Percentiles rank a stretch among this genome's conserved stretches.
These are phyloP conservation scores for Chlorencoelia australis DNA, from an alignment of 2,329 filamentous ascomycete species.

Conservation along the genomic window DNA sequence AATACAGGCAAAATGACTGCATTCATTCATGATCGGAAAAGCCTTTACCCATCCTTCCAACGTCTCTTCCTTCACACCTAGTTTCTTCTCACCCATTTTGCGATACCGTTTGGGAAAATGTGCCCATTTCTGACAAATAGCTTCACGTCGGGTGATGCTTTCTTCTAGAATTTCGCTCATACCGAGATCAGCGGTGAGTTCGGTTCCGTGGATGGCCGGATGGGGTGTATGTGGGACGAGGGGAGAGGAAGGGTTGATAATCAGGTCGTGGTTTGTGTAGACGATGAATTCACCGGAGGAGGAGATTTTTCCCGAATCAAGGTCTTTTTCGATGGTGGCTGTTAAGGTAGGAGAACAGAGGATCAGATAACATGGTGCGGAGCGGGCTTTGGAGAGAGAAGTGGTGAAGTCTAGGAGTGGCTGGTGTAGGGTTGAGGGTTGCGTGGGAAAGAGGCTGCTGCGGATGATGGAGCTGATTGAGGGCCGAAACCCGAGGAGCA, in stretches of 20 bases:
- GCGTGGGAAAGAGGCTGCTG: constrained; percentile 20
- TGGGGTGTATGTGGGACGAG: background rate
- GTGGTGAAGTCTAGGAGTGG: constrained; percentile 13
- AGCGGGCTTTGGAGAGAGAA: constrained; percentile 30
- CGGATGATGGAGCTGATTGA: constrained; percentile 44
- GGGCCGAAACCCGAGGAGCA: constrained; percentile 42
- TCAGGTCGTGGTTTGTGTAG: constrained; percentile 45
- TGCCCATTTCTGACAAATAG: constrained; percentile 32
- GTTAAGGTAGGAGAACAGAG: constrained; percentile 40
- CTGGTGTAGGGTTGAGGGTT: constrained; percentile 2
- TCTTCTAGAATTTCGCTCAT: constrained; percentile 25
- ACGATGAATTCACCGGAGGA: constrained; percentile 41
- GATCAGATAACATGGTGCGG: constrained; percentile 47
- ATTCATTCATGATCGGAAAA: constrained; percentile 45
- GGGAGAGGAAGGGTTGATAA: constrained; percentile 3
- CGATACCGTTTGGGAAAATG: constrained; percentile 18
- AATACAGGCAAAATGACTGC: constrained; percentile 46
- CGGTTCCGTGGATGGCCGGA: background rate
- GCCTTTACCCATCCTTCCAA: constrained; percentile 38
- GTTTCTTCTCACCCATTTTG: constrained; percentile 12
- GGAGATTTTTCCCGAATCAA: constrained; percentile 34
- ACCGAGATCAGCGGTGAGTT: constrained; percentile 7
- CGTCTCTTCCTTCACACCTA: constrained; percentile 24
- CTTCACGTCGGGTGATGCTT: constrained; percentile 27
- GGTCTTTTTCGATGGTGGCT: constrained; percentile 46